These are phyloP conservation scores for Fusarium sp. DNA, from an alignment of 2,329 filamentous ascomycete species.

Conservation along the genomic window DNA sequence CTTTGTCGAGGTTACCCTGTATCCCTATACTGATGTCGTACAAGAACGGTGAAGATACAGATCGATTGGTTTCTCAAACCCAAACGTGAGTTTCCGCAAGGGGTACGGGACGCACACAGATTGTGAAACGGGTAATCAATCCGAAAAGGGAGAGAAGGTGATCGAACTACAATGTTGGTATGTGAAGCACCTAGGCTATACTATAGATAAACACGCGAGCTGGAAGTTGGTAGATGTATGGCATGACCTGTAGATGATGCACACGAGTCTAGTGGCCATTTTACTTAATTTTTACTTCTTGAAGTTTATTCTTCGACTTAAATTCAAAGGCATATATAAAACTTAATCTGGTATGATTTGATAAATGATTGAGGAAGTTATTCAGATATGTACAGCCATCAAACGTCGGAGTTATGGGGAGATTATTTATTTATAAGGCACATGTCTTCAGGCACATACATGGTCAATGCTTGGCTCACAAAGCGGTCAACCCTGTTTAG, in stretches of 20 bases:
- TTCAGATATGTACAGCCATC: too few relatives aligned
- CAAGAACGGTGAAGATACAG: not conserved
- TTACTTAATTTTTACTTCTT: too few relatives aligned
- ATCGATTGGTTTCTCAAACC: constrained; percentile 7
- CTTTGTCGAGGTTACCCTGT: not conserved
- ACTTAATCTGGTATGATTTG: too few relatives aligned
- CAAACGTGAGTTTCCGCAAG: constrained; percentile 10
- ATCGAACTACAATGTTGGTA: not conserved
- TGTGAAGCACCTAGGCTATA: not conserved
- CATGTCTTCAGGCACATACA: not conserved
- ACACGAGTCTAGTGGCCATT: too few relatives aligned
- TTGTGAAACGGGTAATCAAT: constrained; percentile 7
- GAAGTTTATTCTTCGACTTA: too few relatives aligned
- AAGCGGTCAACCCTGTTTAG: constrained; percentile 13
- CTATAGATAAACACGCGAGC: too few relatives aligned
- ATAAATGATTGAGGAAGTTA: too few relatives aligned
- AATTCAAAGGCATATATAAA: too few relatives aligned
- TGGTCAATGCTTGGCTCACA: not conserved
- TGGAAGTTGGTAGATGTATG: too few relatives aligned
- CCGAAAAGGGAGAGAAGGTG: not conserved
- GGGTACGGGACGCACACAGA: constrained; percentile 18
- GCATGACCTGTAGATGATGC: too few relatives aligned
- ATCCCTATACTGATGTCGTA: not conserved
- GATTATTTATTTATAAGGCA: not conserved
- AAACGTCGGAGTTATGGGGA: too few relatives aligned